A percentile compares a stretch with the other conserved stretches of the same genome.
Evolutionary conservation across 2,329 filamentous ascomycete genomes (phyloP).

Genomic region (Paecilomyces sp.): DNA sequence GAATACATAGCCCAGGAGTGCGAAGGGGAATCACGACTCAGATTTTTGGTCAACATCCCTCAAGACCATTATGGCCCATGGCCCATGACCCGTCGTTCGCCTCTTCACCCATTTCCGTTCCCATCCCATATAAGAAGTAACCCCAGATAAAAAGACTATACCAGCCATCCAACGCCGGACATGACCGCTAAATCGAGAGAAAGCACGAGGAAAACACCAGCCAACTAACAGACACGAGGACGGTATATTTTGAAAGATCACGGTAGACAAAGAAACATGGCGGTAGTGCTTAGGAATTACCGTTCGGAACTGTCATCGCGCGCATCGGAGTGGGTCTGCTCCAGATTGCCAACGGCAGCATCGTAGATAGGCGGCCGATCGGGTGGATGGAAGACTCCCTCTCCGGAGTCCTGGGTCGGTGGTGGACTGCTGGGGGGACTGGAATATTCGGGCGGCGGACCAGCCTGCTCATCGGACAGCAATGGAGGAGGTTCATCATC

Average conservation of each 20-base stretch:
- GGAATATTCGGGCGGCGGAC: conserved; percentile 44
- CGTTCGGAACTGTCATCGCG: conserved; percentile 1
- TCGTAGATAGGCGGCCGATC: conserved; percentile 70
- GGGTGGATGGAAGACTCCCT: conserved; percentile 41
- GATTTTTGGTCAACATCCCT: background rate
- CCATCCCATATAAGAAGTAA: conserved; percentile 10
- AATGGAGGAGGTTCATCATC: conserved; percentile 15
- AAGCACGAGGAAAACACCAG: conserved; percentile 1
- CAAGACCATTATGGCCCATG: background rate
- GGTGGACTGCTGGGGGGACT: conserved; percentile 46
- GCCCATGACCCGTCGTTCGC: background rate
- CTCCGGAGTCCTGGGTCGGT: conserved; percentile 52
- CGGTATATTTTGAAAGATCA: conserved; percentile 1
- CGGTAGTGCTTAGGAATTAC: background rate
- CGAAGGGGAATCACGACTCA: background rate
- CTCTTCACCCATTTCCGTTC: conserved; percentile 9
- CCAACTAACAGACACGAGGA: background rate
- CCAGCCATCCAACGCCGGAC: conserved; percentile 17
- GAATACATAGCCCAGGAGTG: background rate
- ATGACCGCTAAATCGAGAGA: conserved; percentile 20
- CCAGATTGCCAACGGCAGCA: conserved; percentile 54
- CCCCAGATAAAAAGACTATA: conserved; percentile 9
- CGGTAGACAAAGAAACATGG: background rate
- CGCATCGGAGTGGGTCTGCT: conserved; percentile 3
- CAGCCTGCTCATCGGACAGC: conserved; percentile 21